A percentile compares a stretch with the other conserved stretches of the same genome.
Conservation (phyloP, 2,329 filamentous ascomycete species). For the Colletotrichum sp. region DNA sequence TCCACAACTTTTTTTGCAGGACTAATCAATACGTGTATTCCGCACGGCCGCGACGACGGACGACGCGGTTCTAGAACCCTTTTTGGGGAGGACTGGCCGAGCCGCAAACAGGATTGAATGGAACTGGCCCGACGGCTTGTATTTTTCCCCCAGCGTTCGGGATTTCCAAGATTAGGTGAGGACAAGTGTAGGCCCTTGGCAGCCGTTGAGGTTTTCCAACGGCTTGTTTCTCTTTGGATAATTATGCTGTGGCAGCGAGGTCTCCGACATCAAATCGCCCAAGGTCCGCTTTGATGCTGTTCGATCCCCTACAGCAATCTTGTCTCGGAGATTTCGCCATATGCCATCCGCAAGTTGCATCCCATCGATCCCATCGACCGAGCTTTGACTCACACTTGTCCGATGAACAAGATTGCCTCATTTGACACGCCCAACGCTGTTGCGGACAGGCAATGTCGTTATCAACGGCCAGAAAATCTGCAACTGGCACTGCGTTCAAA, state of each 20-base stretch:
- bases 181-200: neutral
- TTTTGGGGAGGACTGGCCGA: neutral
- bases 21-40: neutral
- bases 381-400: neutral
- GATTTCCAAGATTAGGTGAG: neutral
- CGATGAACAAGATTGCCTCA: neutral
- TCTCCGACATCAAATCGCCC: neutral
- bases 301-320: neutral
- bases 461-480: accelerated
- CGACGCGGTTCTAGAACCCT: neutral
- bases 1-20: neutral
- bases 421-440: neutral
- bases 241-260: accelerated
- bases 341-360: neutral
- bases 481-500: neutral
- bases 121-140: neutral
- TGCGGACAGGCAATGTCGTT: neutral
- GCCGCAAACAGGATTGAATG: neutral
- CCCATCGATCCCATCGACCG: neutral
- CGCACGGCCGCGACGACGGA: neutral
- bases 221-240: neutral
- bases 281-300: neutral
- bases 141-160: neutral
- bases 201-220: neutral
- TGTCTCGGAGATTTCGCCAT: neutral